These are phyloP conservation scores for Clavispora phyllophila DNA, from an alignment of 805 yeast genomes.

Conservation along the genomic window DNA sequence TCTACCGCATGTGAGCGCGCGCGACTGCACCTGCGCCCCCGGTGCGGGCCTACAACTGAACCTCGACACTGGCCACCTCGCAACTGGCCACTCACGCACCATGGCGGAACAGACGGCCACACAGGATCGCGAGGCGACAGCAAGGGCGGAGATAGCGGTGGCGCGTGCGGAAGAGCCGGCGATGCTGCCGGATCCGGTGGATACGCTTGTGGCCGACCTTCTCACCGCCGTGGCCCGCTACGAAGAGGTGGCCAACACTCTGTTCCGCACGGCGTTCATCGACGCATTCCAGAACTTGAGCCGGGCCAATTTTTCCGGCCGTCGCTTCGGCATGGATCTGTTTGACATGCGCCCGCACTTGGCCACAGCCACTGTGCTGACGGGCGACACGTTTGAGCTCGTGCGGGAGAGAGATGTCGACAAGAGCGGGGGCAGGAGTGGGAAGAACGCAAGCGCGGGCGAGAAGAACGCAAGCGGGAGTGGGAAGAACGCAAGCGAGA, in stretches of 20 bases:
- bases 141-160: neutral
- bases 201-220: constrained; percentile 7
- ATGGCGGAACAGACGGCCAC: no score
- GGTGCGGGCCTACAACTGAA: no score
- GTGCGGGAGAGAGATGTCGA: constrained; percentile 2
- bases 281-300: constrained; percentile 39
- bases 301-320: constrained; percentile 39
- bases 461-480: no score
- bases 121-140: no score
- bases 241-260: constrained; percentile 19
- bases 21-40: neutral
- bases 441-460: no score
- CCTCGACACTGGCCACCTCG: no score
- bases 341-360: constrained; percentile 35
- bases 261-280: constrained; percentile 18
- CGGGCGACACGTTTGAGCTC: constrained; percentile 6
- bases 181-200: no score
- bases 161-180: neutral
- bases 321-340: constrained; percentile 35
- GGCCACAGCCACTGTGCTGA: constrained; percentile 19
- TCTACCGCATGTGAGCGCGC: no score
- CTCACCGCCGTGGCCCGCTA: constrained; percentile 31
- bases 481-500: no score
- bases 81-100: no score
- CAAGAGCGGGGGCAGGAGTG: constrained; percentile 1